A percentile compares a stretch with the other conserved stretches of the same genome.
phyloP scores from a whole-genome alignment of 495 filamentous ascomycete species.

The Pseudevernia furfuracea region DNA sequence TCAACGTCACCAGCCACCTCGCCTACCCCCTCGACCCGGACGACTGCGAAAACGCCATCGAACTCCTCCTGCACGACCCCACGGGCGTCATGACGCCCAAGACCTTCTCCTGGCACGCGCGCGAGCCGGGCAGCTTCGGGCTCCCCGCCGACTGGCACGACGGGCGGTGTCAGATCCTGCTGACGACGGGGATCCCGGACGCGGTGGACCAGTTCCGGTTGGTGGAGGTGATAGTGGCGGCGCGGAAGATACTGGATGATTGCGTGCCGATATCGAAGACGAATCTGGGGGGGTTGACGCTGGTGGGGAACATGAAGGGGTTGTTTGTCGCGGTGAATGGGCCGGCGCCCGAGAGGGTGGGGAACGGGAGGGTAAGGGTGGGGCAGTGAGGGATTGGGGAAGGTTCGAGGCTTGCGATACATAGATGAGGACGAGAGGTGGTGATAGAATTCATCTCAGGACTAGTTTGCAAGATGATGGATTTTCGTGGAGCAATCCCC shows the following conservation, averaged over 20 bases:
- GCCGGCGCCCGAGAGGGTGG: not conserved
- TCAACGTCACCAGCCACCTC: not conserved
- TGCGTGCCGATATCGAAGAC: conserved; percentile 4
- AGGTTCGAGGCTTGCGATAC: not conserved
- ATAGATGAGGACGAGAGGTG: not conserved
- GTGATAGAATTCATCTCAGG: not conserved
- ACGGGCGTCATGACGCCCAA: not conserved
- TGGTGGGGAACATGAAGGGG: not conserved
- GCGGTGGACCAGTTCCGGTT: not conserved
- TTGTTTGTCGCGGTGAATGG: conserved; percentile 12
- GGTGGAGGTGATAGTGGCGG: not conserved
- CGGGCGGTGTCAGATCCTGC: not conserved
- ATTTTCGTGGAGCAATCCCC: not conserved
- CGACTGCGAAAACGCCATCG: conserved; percentile 1
- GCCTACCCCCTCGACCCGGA: conserved; percentile 1
- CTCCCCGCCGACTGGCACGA: not conserved
- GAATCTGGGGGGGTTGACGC: not conserved
- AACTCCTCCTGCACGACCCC: not conserved
- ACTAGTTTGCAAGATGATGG: not conserved
- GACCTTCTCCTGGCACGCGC: not conserved
- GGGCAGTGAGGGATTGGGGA: not conserved
- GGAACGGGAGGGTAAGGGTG: not conserved
- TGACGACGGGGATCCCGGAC: not conserved
- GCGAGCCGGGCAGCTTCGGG: not conserved
- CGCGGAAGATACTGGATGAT: not conserved